phyloP scores from a whole-genome alignment of 495 filamentous ascomycete genomes.

The Terfezia claveryi region DNA sequence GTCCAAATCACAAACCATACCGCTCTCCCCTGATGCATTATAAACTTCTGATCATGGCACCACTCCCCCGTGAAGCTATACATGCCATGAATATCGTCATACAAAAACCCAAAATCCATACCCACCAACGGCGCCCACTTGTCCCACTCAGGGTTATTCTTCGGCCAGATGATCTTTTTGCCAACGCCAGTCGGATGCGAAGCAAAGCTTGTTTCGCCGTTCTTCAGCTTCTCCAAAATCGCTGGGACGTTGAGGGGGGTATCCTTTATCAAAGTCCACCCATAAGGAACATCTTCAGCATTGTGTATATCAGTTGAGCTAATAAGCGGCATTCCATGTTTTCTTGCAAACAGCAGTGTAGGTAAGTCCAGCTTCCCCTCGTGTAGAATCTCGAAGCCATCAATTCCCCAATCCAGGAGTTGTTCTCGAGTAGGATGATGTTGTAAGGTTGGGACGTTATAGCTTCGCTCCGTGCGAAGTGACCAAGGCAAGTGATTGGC shows the following conservation, averaged over 20 bases:
- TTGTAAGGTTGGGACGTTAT: not conserved
- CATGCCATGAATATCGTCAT: not conserved
- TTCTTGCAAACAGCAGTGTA: not conserved
- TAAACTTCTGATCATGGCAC: not conserved
- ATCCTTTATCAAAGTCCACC: not conserved
- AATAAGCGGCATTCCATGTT: not conserved
- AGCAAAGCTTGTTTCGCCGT: not conserved
- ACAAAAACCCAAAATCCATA: not conserved
- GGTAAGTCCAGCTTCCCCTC: not conserved
- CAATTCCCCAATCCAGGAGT: not conserved
- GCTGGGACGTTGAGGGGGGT: not conserved
- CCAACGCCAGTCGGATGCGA: not conserved
- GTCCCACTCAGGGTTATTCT: not conserved
- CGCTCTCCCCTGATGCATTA: not conserved
- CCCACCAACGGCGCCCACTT: not conserved
- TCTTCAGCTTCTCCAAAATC: not conserved
- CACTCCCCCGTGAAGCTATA: not conserved
- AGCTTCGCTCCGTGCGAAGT: not conserved
- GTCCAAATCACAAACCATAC: not conserved
- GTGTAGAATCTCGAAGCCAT: not conserved
- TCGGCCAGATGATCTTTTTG: not conserved
- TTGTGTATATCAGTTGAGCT: not conserved
- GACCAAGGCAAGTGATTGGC: not conserved
- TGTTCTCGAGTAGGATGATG: not conserved
- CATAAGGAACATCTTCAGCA: not conserved